Evolutionary conservation across 2,329 filamentous ascomycete species (phyloP), one percentile per base, ranked within the genome.

Genomic region (Penicillium sp.): DNA sequence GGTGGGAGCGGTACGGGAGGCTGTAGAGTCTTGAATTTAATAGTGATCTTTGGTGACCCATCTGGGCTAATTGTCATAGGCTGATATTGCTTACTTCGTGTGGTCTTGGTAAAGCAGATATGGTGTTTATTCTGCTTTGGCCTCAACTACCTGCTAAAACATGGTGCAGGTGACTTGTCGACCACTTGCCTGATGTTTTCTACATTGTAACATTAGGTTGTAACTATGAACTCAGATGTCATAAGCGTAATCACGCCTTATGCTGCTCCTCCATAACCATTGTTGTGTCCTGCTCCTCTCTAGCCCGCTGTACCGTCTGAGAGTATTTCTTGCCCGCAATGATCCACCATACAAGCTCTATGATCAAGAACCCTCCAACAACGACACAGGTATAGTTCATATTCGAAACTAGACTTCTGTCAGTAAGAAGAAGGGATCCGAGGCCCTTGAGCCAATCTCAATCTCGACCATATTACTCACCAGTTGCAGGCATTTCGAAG

Each of bases 211-310:
- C 14, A 21, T 39, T 3, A 11, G 9, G 35, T 39, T 4, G n/a
- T 13, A 22, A 41, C 9, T 4, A 13, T 21, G 2, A 22, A 6
- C 19, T 21, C 9, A 6, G 39, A 22, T 6, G 11, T 21, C 11
- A 13, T 1, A 3, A 2, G 10, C 0, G 26, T 2, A 10, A 41
- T 22, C 8, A 41, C 3, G 35, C 22, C 35, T 50, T 50, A n/a
- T n/a, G 14, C 33, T 39, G 33, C 11, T 53, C 19, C 13, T 53
- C 47, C n/a, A 62, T 59, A 52, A 63, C 50, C 47, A 63, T 48
- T n/a, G 58, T 47, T 21, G 55, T 57, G 45, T 96, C 73, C 33
- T 53, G 39, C 80, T 96, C 59, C 90, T 96, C 75, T 45, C 57
- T 63, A 9, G 64, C 68, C 50, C 74, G 72, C 22, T 70, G 67